A percentile compares a stretch with the other conserved stretches of the same genome.
phyloP scores from a whole-genome alignment of 352 stramenopile species.

The Blastocystis sp. region DNA sequence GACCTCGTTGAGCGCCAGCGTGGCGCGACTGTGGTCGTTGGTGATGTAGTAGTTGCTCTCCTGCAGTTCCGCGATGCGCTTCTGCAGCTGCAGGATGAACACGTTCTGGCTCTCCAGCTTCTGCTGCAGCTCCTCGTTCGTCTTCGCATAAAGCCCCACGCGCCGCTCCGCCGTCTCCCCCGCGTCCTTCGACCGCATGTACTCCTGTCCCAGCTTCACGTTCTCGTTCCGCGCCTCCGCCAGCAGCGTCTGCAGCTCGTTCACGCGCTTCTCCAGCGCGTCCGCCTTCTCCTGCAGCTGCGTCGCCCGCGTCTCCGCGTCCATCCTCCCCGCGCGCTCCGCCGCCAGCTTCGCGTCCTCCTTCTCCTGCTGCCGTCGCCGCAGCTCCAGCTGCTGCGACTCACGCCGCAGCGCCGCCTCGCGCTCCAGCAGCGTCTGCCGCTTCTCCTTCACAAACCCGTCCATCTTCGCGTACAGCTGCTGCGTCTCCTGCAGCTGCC shows the following conservation, averaged over 20 bases:
- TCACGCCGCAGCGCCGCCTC: background rate
- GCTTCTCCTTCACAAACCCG: constrained; percentile 48
- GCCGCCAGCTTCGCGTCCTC: background rate
- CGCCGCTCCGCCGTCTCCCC: background rate
- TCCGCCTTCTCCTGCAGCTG: background rate
- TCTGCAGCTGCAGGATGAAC: constrained; percentile 15
- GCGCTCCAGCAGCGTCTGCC: background rate
- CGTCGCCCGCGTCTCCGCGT: background rate
- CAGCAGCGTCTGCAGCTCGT: background rate
- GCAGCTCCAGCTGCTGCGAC: background rate
- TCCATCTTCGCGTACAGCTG: constrained; percentile 40
- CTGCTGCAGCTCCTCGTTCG: constrained; percentile 10
- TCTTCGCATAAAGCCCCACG: background rate
- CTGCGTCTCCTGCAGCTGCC: constrained; percentile 32
- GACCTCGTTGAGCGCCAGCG: constrained; percentile 26
- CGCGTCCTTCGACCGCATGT: constrained; percentile 36
- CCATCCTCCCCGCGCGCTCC: background rate
- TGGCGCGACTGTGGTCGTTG: constrained; percentile 13
- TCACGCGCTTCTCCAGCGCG: background rate
- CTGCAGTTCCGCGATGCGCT: constrained; percentile 13
- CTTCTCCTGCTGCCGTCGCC: background rate
- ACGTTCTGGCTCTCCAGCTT: constrained; percentile 5
- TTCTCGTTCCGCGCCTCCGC: constrained; percentile 36
- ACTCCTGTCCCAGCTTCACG: constrained; percentile 7
- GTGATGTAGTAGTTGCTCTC: constrained; percentile 8